Evolutionary conservation across 257 asterid genomes (phyloP).

Genomic region (Petunia secreta): DNA sequence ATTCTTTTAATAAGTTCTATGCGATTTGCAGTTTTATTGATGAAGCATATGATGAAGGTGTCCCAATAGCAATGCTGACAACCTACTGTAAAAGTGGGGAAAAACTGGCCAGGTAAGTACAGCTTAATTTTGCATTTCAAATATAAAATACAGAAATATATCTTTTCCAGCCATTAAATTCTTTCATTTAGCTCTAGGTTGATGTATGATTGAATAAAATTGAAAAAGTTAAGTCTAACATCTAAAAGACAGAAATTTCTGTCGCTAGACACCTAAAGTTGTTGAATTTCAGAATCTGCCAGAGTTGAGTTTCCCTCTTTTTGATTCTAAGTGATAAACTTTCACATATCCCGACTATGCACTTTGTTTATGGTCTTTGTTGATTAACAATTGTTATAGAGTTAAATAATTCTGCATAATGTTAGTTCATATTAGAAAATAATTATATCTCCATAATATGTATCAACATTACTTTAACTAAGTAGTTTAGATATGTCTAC

Average conservation of each 20-base stretch:
- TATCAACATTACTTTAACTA: background rate
- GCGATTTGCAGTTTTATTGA: slow-evolving; percentile 70
- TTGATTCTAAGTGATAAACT: background rate
- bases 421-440: background rate
- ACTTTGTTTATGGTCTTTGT: background rate
- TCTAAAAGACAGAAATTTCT: background rate
- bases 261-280: background rate
- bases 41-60: slow-evolving; percentile 63
- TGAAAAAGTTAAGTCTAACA: background rate
- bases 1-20: slow-evolving; percentile 5
- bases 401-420: background rate
- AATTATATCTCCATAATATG: background rate
- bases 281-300: background rate
- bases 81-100: slow-evolving; percentile 70
- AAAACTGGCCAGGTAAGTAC: slow-evolving; percentile 68
- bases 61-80: slow-evolving; percentile 71
- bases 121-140: background rate
- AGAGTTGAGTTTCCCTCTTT: background rate
- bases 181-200: slow-evolving; percentile 11
- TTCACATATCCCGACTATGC: background rate
- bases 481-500: too few relatives aligned
- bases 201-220: background rate
- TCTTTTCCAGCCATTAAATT: background rate
- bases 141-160: background rate
- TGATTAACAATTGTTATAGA: background rate